Percentiles rank a stretch among this genome's conserved stretches.
Conservation (phyloP, 2,329 filamentous ascomycete genomes). For the Epichloe elymi region DNA sequence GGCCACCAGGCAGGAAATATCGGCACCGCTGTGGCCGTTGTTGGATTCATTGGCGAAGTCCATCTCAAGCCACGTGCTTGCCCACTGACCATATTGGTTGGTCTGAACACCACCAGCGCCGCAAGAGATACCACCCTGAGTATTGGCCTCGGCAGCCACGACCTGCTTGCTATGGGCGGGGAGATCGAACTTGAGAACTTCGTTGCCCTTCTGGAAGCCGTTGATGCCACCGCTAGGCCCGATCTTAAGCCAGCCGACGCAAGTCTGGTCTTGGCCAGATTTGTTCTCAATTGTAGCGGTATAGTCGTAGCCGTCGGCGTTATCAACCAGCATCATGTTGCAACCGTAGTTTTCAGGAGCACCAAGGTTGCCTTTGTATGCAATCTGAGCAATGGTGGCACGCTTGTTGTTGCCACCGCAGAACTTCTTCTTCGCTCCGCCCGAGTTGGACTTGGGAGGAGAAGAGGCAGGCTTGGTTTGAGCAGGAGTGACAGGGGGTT, state of each 20-base stretch:
- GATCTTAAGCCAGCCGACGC: conserved; percentile 40
- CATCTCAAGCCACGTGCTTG: conserved; percentile 36
- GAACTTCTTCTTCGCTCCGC: conserved; percentile 18
- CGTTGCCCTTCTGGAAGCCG: conserved; percentile 33
- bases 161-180: conserved; percentile 22
- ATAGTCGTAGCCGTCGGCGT: conserved; percentile 31
- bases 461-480: conserved; percentile 2
- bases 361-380: conserved; percentile 35
- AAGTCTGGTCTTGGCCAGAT: conserved; percentile 21
- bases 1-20: conserved; percentile 36
- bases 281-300: conserved; percentile 27
- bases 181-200: conserved; percentile 29
- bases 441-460: conserved; percentile 8
- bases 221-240: conserved; percentile 29
- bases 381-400: conserved; percentile 31
- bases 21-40: conserved; percentile 35
- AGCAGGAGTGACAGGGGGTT: not conserved
- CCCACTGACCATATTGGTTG: conserved; percentile 28
- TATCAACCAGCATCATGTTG: conserved; percentile 35
- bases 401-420: conserved; percentile 29
- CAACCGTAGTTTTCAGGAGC: conserved; percentile 29
- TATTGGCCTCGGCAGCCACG: conserved; percentile 32
- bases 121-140: conserved; percentile 36
- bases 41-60: conserved; percentile 34
- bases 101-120: conserved; percentile 17